Percentiles rank a stretch among this genome's conserved stretches.
These are phyloP conservation scores for Cladorrhinum samala DNA, from an alignment of 495 filamentous ascomycete genomes.

Conservation along the genomic window DNA sequence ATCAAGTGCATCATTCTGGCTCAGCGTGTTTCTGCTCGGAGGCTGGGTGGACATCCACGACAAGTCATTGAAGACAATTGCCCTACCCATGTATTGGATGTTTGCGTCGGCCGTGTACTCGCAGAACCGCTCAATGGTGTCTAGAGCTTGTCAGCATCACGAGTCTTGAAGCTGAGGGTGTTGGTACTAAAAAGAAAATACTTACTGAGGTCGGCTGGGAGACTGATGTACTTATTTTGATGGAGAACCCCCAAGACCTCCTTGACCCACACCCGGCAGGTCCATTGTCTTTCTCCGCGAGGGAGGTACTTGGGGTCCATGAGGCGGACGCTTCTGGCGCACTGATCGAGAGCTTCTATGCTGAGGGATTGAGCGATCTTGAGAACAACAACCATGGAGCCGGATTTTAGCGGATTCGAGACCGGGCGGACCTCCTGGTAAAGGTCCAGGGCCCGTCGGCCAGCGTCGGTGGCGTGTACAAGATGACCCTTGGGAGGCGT, in stretches of 20 bases:
- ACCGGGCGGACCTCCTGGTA: not conserved
- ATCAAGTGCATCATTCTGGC: not conserved
- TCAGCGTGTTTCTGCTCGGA: not conserved
- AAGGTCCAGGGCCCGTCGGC: not conserved
- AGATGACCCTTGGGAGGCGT: not conserved
- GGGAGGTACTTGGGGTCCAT: conserved; percentile 2
- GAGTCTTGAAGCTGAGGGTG: conserved; percentile 1
- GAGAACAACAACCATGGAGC: not conserved
- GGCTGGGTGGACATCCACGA: too few relatives aligned
- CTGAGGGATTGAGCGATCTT: not conserved
- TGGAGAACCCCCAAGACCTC: not conserved
- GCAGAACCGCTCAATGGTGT: not conserved
- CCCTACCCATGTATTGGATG: not conserved
- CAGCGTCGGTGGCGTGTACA: conserved; percentile 1
- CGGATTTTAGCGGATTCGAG: not conserved
- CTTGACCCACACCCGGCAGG: conserved; percentile 6
- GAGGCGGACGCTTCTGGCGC: not conserved
- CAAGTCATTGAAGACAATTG: not conserved
- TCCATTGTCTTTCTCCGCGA: not conserved
- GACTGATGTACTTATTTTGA: not conserved
- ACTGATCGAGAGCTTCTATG: not conserved
- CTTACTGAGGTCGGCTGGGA: not conserved
- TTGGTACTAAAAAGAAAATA: too few relatives aligned
- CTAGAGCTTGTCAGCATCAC: too few relatives aligned
- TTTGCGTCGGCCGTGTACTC: not conserved